Percentiles rank a stretch among this genome's conserved stretches.
phyloP scores from a whole-genome alignment of 257 asterid species.

The Jacaranda copaia region DNA sequence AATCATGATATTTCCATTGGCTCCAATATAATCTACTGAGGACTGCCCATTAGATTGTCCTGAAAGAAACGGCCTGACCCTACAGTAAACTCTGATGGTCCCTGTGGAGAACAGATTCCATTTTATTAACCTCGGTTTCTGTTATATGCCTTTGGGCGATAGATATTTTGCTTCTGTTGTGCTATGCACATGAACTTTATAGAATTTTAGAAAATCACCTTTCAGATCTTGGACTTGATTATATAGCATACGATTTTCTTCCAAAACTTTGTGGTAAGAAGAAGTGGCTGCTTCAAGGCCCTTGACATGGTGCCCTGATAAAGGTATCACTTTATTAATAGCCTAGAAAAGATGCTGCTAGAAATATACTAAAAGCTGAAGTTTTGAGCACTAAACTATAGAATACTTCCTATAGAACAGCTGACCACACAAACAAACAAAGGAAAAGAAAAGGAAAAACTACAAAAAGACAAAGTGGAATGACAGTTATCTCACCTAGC shows the following conservation, averaged over 20 bases:
- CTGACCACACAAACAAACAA: background rate
- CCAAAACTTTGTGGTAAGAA: constrained; percentile 82
- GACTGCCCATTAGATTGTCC: constrained; percentile 68
- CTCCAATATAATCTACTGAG: constrained; percentile 89
- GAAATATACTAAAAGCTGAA: constrained; percentile 9
- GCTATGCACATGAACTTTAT: background rate
- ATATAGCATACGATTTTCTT: constrained; percentile 85
- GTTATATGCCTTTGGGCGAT: constrained; percentile 8
- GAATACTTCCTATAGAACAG: constrained; percentile 9
- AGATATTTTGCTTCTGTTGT: constrained; percentile 16
- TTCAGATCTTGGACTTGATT: constrained; percentile 94
- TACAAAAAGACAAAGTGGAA: constrained; percentile 13
- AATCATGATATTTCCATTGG: constrained; percentile 88
- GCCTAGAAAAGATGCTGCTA: constrained; percentile 15
- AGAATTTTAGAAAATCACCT: constrained; percentile 53
- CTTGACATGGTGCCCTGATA: constrained; percentile 73
- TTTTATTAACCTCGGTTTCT: constrained; percentile 8
- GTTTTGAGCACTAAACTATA: background rate
- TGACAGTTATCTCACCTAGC: constrained; percentile 61
- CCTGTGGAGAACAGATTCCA: constrained; percentile 51
- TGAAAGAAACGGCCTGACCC: constrained; percentile 82
- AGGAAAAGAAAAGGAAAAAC: background rate
- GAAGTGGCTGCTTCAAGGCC: constrained; percentile 73
- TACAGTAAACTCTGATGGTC: constrained; percentile 83
- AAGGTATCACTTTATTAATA: constrained; percentile 25